Evolutionary conservation across 768 basidiomycete genomes (phyloP), one percentile per base, ranked within the genome.

Genomic region (Mycena vulgaris): DNA sequence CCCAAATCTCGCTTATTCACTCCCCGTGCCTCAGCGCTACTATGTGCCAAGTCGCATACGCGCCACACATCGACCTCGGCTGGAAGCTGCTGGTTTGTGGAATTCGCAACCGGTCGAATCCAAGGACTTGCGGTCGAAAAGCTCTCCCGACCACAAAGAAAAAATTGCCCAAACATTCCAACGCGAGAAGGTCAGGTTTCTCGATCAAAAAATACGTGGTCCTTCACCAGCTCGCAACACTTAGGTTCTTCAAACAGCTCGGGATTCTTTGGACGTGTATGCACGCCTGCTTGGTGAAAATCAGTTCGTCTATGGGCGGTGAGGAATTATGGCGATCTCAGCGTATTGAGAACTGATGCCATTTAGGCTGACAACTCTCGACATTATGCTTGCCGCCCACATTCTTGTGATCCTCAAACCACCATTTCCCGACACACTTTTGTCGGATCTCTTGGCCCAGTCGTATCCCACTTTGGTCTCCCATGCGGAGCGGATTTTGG

Each of bases 21-120:
- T 92, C 62, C 86, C 89, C 17, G 63, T 92, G 3, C 94, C 93
- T 1, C 92, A 93, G 74, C 86, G 89, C 11, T 95, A 93, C 76
- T 95, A 92, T 75, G 88, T 93, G 9, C 91, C 93, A 0, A 75
- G 78, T 7, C 87, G 93, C 21, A 85, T 95, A 35, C 87, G 93
- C 42, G 83, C 86, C 30, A 77, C 84, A 21, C 88, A 91, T 71
- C 85, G 80, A 61, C 82, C 87, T 16, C 87, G 92, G 17, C 80
- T 95, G 39, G 88, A 92, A 76, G 85, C 85, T 10, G 86, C 86
- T 30, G 92, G 89, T 13, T 76, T 95, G 27, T 94, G 93, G 93
- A 83, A 79, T 72, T 69, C 66, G 7, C 47, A 39, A 31, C 39
- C 55, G 4, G 21, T 35, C 5, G 69, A 66, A 62, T 16, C 60